These are phyloP conservation scores for Starmerella davenportii DNA, from an alignment of 805 yeast genomes.

Conservation along the genomic window DNA sequence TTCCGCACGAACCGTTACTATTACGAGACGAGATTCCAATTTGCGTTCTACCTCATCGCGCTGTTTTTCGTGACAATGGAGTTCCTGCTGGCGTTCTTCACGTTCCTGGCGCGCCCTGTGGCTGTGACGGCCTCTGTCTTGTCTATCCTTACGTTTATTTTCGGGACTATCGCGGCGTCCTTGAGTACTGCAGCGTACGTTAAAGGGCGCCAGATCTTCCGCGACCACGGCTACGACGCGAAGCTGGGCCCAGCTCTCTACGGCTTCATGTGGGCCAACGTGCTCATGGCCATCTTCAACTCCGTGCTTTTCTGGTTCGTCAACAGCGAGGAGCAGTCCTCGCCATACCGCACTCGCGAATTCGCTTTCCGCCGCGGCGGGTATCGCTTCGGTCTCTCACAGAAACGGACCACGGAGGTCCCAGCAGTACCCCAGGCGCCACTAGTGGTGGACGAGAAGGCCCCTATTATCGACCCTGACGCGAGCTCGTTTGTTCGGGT, in stretches of 20 bases:
- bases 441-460: too few species aligned
- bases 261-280: conserved; percentile 48
- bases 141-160: conserved; percentile 18
- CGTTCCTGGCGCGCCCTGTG: conserved; percentile 11
- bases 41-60: conserved; percentile 44
- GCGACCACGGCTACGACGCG: conserved; percentile 24
- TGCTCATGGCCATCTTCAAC: conserved; percentile 21
- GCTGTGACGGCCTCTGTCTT: conserved; percentile 17
- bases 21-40: conserved; percentile 50
- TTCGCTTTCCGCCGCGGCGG: conserved; percentile 12
- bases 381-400: conserved; percentile 15
- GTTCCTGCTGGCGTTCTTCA: conserved; percentile 22
- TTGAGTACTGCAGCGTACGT: conserved; percentile 62
- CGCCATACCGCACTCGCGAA: conserved; percentile 42
- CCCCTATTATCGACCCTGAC: too few species aligned
- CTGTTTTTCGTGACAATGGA: conserved; percentile 36
- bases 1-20: conserved; percentile 40
- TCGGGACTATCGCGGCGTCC: conserved; percentile 37
- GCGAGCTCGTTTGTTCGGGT: too few species aligned
- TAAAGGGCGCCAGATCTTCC: conserved; percentile 57
- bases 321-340: conserved; percentile 38
- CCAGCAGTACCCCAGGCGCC: neutral
- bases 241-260: conserved; percentile 25
- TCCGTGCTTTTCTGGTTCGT: conserved; percentile 19
- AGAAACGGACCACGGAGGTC: conserved; percentile 14